These are phyloP conservation scores for Alternaria brassicae DNA, from an alignment of 2,329 filamentous ascomycete genomes.

Conservation along the genomic window DNA sequence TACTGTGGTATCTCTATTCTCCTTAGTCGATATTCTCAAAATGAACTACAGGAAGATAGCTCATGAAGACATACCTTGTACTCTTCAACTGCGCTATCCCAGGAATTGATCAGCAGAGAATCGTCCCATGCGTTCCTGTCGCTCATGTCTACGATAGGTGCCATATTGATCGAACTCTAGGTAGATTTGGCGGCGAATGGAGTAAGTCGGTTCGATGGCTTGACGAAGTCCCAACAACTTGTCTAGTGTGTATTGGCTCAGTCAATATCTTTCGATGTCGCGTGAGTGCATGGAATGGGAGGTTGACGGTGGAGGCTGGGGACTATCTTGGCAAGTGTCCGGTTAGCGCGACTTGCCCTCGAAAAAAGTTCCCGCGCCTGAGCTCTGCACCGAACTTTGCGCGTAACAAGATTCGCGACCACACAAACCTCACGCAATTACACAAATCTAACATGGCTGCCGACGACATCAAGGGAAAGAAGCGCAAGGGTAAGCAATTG, in stretches of 20 bases:
- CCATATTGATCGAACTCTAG: constrained; percentile 22
- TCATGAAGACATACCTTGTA: constrained; percentile 40
- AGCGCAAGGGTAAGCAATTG: constrained; percentile 59
- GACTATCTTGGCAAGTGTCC: constrained; percentile 25
- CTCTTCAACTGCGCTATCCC: constrained; percentile 47
- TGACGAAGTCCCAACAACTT: background rate
- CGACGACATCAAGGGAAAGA: constrained; percentile 60
- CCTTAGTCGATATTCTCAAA: constrained; percentile 12
- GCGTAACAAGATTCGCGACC: constrained; percentile 20
- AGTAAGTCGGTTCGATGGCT: background rate
- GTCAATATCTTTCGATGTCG: background rate
- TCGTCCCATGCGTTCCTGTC: constrained; percentile 50
- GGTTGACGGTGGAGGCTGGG: constrained; percentile 2
- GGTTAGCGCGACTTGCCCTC: constrained; percentile 31
- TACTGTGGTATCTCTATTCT: constrained; percentile 50
- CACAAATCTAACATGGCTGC: constrained; percentile 57
- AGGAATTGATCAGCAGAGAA: constrained; percentile 44
- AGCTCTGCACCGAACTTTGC: constrained; percentile 43
- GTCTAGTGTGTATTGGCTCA: background rate
- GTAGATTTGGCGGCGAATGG: background rate
- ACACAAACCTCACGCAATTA: constrained; percentile 19
- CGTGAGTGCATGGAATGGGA: background rate
- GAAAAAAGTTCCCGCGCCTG: constrained; percentile 40
- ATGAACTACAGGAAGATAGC: background rate
- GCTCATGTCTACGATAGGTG: constrained; percentile 35